Base-by-base conservation (phyloP, 2,329 filamentous ascomycete genomes). In the Talaromyces rugulosus region DNA sequence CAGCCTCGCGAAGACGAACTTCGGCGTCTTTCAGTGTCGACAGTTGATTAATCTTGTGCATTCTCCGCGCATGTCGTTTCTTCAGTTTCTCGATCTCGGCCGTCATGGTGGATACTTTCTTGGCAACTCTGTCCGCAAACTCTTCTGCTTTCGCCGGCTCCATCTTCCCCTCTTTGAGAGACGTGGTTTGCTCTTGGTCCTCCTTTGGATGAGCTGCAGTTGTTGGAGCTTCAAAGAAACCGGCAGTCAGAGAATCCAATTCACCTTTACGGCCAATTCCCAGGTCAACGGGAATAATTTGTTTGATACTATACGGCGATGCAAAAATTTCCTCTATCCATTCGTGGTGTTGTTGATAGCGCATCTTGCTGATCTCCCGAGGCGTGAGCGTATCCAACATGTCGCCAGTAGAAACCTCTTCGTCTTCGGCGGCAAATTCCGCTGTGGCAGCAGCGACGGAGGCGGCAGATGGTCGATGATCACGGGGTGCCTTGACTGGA, bases 301-400 rank as follows among this genome's bases (percentile, higher is more conserved):
- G 91, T 56, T 85, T 85, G 64, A 94, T 89, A 28, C 89, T 84
- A 72, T 96, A 97, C 0, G 93, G 92, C 1, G 94, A 98, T 0
- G 90, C 91, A 59, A 98, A 85, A 31, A 99, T 88, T 77, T 99
- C 94, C 72, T 98, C 95, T 91, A 99, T 96, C 95, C 94, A 98
- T 74, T 96, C 92, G 70, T 99, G 94, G 70, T 99, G 96, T 72
- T 97, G 92, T 73, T 89, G 89, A 75, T 97, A 99, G 60, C 95
- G 86, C 66, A 87, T 86, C 63, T 91, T 82, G 68, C 92, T 96
- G 64, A 99, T 89, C 66, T 99, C 95, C 51, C 93, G 86, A 3
- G 93, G 93, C 0, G 92, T 94, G 65, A 97, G 81, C 65, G 92
- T 86, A 72, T 99, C 95, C 70, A 99, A 91, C 73, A 93, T 84